Evolutionary conservation across 768 basidiomycete species (phyloP), one percentile per base, ranked within the genome.

Genomic region (Vararia minispora): DNA sequence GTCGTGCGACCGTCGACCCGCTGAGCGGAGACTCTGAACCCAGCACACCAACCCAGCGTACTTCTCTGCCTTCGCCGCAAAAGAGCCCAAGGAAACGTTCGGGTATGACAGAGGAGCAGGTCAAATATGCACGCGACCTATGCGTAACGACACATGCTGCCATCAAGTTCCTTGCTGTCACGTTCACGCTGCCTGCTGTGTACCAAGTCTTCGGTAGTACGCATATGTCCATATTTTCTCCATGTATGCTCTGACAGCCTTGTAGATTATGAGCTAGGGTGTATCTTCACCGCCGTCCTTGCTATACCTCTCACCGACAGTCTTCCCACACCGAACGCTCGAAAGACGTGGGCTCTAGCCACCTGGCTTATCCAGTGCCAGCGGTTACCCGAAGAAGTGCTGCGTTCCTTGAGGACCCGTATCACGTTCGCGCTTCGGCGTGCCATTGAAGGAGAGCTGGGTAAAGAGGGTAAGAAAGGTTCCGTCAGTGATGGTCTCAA

Each of bases 391-490:
- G 57, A 63, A 14, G 58, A 62, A 0, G 68, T 88, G 16, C 63
- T 89, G 11, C 49, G 60, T 8, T 78, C 79, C 5, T 72, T 79
- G 5, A 70, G 67, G 6, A 72, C 76, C 47, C 69, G 78, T 18
- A 84, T 90, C 24, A 69, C 78, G 2, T 75, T 73, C 41, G 81
- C 82, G 3, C 53, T 89, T 14, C 69, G 74, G 35, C 76, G 86
- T 30, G 87, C 79, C 18, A 70, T 90, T 42, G 80, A 83, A 39
- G 87, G 87, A 6, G 80, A 88, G 45, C 70, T 89, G 11, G 87
- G 87, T 5, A 85, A 84, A 53, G 87, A 90, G 55, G 87, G 87
- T 8, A 89, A 89, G 64, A 88, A 86, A 51, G 87, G 87, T 0
- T 75, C 86, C 4, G 70, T 67, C 2, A 79, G 70, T 24, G 86